Evolutionary conservation across 164 flowering plant species (phyloP).

Genomic region (Warburgia ugandensis): DNA sequence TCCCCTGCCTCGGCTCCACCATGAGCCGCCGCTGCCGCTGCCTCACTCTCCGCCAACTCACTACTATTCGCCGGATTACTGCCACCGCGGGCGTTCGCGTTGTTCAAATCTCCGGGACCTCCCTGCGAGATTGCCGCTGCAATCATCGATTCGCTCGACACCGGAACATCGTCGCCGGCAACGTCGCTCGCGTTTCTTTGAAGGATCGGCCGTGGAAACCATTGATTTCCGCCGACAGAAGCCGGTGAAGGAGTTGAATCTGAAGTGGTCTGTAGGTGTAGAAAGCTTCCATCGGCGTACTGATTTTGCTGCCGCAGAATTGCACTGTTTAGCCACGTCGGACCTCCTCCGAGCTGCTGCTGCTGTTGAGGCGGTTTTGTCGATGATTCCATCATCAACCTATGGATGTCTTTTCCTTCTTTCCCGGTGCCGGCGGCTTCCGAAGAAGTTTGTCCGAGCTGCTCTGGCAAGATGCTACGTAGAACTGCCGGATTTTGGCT

Average conservation of each 20-base stretch:
- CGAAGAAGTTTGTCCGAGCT: slow-evolving; percentile 17
- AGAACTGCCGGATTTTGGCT: slow-evolving; percentile 12
- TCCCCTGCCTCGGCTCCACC: slow-evolving; percentile 10
- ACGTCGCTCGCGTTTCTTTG: slow-evolving; percentile 15
- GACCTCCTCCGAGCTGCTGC: slow-evolving; percentile 18
- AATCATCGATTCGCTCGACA: slow-evolving; percentile 18
- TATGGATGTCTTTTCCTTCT: slow-evolving; percentile 13
- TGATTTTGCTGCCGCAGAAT: slow-evolving; percentile 37
- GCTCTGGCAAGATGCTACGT: slow-evolving; percentile 15
- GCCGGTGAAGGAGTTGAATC: slow-evolving; percentile 21
- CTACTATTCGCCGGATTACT: neutral
- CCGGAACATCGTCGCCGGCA: slow-evolving; percentile 15
- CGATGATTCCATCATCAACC: slow-evolving; percentile 6
- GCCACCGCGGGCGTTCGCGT: slow-evolving; percentile 3
- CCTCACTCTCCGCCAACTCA: slow-evolving; percentile 9
- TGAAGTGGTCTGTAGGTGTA: slow-evolving; percentile 38
- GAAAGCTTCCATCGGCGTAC: slow-evolving; percentile 29
- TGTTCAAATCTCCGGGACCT: slow-evolving; percentile 12
- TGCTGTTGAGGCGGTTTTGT: slow-evolving; percentile 12
- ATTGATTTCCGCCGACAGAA: slow-evolving; percentile 10
- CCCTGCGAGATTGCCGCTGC: slow-evolving; percentile 19
- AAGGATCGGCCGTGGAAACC: slow-evolving; percentile 11
- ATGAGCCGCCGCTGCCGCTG: too few relatives aligned
- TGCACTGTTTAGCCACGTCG: slow-evolving; percentile 55
- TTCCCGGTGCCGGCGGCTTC: slow-evolving; percentile 8